Conservation (phyloP, 495 filamentous ascomycete species). For the Alectoria sarmentosa region DNA sequence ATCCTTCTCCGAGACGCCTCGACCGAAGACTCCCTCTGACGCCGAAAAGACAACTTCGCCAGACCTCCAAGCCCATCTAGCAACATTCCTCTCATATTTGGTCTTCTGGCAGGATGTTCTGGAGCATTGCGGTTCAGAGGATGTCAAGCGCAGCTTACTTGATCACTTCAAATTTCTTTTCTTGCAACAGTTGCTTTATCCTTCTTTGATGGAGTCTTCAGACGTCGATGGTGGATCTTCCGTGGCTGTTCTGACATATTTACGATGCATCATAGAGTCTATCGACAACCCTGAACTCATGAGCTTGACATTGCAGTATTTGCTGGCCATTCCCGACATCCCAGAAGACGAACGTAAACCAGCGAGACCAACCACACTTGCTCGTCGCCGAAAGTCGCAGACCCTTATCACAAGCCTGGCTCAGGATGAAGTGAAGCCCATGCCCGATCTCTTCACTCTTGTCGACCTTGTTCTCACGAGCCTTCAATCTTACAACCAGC, state of each 20-base stretch:
- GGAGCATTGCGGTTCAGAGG: slow-evolving; percentile 84
- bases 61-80: slow-evolving; percentile 70
- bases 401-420: slow-evolving; percentile 73
- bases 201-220: slow-evolving; percentile 90
- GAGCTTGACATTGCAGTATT: slow-evolving; percentile 85
- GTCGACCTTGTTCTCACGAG: slow-evolving; percentile 85
- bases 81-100: slow-evolving; percentile 90
- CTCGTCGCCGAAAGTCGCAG: slow-evolving; percentile 76
- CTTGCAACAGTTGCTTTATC: slow-evolving; percentile 92
- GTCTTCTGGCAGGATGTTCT: slow-evolving; percentile 98
- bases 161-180: slow-evolving; percentile 98
- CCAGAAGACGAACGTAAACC: slow-evolving; percentile 27
- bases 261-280: slow-evolving; percentile 81
- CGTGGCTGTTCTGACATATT: slow-evolving; percentile 89
- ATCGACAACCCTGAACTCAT: slow-evolving; percentile 90
- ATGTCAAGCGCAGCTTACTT: slow-evolving; percentile 84
- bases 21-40: slow-evolving; percentile 52
- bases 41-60: slow-evolving; percentile 62
- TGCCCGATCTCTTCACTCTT: slow-evolving; percentile 85
- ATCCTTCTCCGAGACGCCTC: slow-evolving; percentile 74
- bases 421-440: slow-evolving; percentile 60
- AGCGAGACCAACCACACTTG: slow-evolving; percentile 52
- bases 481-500: slow-evolving; percentile 73
- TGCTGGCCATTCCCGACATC: slow-evolving; percentile 66
- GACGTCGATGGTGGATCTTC: slow-evolving; percentile 95